Base-by-base conservation (phyloP, 495 filamentous ascomycete species). In the Cercophora scortea region DNA sequence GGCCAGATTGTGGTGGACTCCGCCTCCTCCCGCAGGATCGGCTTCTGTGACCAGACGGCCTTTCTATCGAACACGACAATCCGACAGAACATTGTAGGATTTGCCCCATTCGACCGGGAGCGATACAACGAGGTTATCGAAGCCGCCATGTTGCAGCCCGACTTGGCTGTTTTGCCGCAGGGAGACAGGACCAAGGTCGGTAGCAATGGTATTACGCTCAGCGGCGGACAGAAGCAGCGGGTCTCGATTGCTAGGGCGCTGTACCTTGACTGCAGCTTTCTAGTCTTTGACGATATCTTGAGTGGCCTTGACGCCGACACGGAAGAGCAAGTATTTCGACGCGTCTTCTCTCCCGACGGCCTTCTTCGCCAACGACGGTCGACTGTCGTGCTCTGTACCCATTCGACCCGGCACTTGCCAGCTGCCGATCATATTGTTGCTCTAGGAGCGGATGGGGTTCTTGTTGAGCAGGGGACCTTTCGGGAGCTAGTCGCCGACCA, bases 221-320 rank as follows among this genome's bases (percentile, higher is more conserved):
- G 79, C 55, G 84, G 83, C 9, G 85, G 85, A 0, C 85, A 88
- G 55, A 81, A 78, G 53, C 84, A 88, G 57, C 71, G 84, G 3
- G 72, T 88, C 44, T 55, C 60, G 1, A 53, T 63, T 13, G 56
- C 62, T 6, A 54, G 70, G 49, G 69, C 69, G 2, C n/a, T 72
- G 7, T 72, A 72, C 44, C 51, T 60, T 1, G 47, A 62, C 19
- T 53, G 55, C 5, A 17, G 61, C 1, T 43, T 71, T 4, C 43
- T 69, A 4, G 36, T 72, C 8, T 61, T 72, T 42, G 70, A 71
- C 33, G 69, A 87, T 55, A 68, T 81, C 6, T 71, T 88, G 25
- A 85, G 79, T 52, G 82, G 80, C 1, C 67, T 88, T 6, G 84
- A 88, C 13, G 66, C 75, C 2, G 71, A 75, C 15, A 87, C 84